Percentiles rank a stretch among this genome's conserved stretches.
These are phyloP conservation scores for Whalleya microplaca DNA, from an alignment of 2,329 filamentous ascomycete genomes.

Conservation along the genomic window DNA sequence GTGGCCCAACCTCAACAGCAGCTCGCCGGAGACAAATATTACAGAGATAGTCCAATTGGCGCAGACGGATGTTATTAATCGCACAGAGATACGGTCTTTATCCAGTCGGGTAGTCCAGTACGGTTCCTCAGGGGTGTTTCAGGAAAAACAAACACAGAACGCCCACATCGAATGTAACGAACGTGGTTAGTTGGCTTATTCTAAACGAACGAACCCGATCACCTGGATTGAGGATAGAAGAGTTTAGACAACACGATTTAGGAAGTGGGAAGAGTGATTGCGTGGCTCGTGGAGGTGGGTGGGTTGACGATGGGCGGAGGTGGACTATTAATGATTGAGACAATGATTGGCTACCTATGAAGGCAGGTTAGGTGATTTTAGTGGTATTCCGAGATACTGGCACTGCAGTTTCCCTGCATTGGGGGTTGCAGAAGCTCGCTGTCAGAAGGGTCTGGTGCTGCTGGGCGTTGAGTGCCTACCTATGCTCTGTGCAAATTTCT, in stretches of 20 bases:
- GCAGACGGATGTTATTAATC: not conserved
- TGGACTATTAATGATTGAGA: no score
- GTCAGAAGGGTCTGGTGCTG: no score
- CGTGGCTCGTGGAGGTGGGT: no score
- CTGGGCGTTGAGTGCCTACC: no score
- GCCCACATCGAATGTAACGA: constrained; percentile 12
- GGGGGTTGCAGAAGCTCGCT: no score
- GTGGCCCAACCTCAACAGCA: constrained; percentile 18
- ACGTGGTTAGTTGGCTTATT: constrained; percentile 19
- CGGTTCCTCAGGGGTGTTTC: constrained; percentile 14
- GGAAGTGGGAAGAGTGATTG: no score
- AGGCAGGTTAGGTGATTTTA: no score
- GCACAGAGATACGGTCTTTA: not conserved
- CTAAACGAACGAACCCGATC: constrained; percentile 14
- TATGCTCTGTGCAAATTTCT: no score
- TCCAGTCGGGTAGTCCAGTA: constrained; percentile 6
- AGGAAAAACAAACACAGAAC: constrained; percentile 14
- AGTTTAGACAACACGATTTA: constrained; percentile 1
- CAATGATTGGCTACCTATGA: no score
- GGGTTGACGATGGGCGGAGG: no score
- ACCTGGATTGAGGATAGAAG: constrained; percentile 3
- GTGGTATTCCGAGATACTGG: no score
- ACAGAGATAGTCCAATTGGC: constrained; percentile 18
- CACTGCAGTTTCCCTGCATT: no score
- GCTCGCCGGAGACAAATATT: constrained; percentile 6